Percentiles rank a stretch among this genome's conserved stretches.
Evolutionary conservation across 2,329 filamentous ascomycete species (phyloP).

Genomic region (Tolypocladium pustulatum): DNA sequence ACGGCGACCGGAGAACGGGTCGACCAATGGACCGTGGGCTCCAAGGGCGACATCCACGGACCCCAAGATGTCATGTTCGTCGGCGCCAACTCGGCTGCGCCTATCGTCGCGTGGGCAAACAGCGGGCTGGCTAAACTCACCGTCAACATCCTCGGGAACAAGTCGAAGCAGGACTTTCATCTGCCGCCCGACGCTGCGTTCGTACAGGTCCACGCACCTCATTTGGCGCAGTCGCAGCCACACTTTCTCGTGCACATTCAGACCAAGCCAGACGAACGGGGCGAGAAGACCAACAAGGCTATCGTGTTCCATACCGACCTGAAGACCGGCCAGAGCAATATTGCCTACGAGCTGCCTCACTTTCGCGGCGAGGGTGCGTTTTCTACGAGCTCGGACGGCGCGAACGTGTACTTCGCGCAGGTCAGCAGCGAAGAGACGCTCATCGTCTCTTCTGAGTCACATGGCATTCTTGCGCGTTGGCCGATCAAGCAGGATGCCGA

Average conservation of each 20-base stretch:
- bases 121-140: conserved; percentile 50
- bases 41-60: conserved; percentile 61
- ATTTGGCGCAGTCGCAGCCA: conserved; percentile 57
- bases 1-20: conserved; percentile 59
- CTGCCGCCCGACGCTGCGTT: conserved; percentile 34
- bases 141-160: conserved; percentile 59
- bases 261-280: conserved; percentile 37
- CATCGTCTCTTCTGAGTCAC: conserved; percentile 65
- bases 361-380: conserved; percentile 63
- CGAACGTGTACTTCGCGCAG: conserved; percentile 83
- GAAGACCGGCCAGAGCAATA: conserved; percentile 56
- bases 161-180: conserved; percentile 42
- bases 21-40: conserved; percentile 60
- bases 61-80: conserved; percentile 61
- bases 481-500: conserved; percentile 35
- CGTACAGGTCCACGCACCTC: conserved; percentile 64
- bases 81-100: conserved; percentile 64
- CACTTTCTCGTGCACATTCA: conserved; percentile 81
- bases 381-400: conserved; percentile 64
- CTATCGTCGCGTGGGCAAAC: conserved; percentile 68
- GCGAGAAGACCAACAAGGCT: conserved; percentile 51
- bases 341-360: conserved; percentile 70
- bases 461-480: conserved; percentile 70
- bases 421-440: conserved; percentile 64
- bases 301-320: conserved; percentile 78